Conservation (phyloP, 768 basidiomycete species). For the Paxillus involutus region DNA sequence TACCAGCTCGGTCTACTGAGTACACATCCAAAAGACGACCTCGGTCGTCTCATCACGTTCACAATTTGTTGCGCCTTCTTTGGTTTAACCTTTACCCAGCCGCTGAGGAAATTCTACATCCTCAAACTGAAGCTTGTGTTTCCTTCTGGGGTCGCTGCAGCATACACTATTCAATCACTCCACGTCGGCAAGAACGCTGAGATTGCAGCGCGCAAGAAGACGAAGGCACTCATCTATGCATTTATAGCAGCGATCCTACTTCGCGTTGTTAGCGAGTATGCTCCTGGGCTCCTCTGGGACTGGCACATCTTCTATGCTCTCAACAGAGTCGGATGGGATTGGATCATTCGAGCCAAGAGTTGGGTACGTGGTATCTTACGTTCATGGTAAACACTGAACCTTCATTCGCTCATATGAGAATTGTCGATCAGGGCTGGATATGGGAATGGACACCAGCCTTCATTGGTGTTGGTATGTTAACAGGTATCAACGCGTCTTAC, state of each 20-base stretch:
- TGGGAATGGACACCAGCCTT: slow-evolving; percentile 49
- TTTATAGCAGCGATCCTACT: slow-evolving; percentile 48
- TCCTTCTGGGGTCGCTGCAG: slow-evolving; percentile 66
- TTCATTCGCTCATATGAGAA: slow-evolving; percentile 28
- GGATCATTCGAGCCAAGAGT: slow-evolving; percentile 58
- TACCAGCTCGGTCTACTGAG: slow-evolving; percentile 45
- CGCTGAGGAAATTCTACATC: slow-evolving; percentile 61
- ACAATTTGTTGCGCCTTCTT: slow-evolving; percentile 56
- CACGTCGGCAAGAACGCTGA: slow-evolving; percentile 53
- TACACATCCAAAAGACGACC: slow-evolving; percentile 43
- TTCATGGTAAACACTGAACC: slow-evolving; percentile 31
- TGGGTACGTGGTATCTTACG: slow-evolving; percentile 49
- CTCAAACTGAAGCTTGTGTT: slow-evolving; percentile 62
- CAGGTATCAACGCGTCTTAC: slow-evolving; percentile 52
- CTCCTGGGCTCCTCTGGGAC: slow-evolving; percentile 58
- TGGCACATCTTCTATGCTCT: slow-evolving; percentile 67
- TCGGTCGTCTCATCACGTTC: slow-evolving; percentile 58
- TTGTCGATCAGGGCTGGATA: slow-evolving; percentile 29
- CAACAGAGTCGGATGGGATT: slow-evolving; percentile 54
- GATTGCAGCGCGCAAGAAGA: slow-evolving; percentile 53
- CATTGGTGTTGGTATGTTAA: slow-evolving; percentile 59
- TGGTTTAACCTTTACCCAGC: slow-evolving; percentile 66
- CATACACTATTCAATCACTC: slow-evolving; percentile 61
- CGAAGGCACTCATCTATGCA: slow-evolving; percentile 45
- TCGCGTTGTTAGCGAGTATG: slow-evolving; percentile 57